A percentile compares a stretch with the other conserved stretches of the same genome.
phyloP scores from a whole-genome alignment of 352 stramenopile species.

The Globisporangium viniferum region DNA sequence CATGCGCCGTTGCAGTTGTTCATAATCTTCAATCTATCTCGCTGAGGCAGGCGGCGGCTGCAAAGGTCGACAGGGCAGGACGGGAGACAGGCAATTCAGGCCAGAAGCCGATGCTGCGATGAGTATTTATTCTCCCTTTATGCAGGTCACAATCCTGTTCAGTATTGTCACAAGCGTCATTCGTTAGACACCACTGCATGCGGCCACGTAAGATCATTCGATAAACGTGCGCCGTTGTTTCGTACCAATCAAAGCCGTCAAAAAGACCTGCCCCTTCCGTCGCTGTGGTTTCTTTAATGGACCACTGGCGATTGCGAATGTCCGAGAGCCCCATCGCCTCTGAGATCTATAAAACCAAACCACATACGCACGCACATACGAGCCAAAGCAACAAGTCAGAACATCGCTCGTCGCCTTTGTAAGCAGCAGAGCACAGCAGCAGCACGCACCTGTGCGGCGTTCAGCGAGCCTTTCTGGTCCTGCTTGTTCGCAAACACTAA shows the following conservation, averaged over 20 bases:
- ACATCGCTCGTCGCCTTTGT: neutral
- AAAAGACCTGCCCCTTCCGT: constrained; percentile 98
- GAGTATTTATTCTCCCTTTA: constrained; percentile 76
- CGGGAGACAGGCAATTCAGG: neutral
- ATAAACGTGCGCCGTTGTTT: neutral
- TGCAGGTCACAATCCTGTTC: constrained; percentile 85
- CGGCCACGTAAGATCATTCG: neutral
- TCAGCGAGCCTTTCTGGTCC: constrained; percentile 95
- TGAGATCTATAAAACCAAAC: constrained; percentile 85
- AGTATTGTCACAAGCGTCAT: neutral
- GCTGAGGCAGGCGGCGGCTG: neutral
- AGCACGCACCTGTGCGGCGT: constrained; percentile 69
- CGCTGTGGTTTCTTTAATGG: constrained; percentile 98
- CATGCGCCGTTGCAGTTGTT: neutral
- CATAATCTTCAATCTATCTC: neutral
- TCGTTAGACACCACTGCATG: neutral
- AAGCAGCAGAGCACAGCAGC: neutral
- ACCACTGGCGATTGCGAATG: constrained; percentile 99
- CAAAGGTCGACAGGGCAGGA: neutral
- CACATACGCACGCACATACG: neutral
- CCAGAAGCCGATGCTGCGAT: neutral
- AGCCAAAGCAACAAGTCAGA: neutral
- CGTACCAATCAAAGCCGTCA: constrained; percentile 99
- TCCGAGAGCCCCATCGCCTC: constrained; percentile 97
- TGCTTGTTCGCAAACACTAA: constrained; percentile 99